phyloP scores from a whole-genome alignment of 306 rosid species.

The Castanospermum australe region DNA sequence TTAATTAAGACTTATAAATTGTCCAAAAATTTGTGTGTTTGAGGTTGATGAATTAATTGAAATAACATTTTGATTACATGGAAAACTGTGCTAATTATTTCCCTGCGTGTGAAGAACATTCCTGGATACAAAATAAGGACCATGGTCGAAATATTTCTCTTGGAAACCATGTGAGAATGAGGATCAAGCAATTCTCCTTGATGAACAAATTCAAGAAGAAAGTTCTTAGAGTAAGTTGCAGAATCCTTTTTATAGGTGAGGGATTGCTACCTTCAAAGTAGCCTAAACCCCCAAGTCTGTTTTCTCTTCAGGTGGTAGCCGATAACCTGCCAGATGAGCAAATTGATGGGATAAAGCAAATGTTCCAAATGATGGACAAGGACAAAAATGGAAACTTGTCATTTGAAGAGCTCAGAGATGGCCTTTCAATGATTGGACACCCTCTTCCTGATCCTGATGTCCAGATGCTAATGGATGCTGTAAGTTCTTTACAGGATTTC shows the following conservation, averaged over 20 bases:
- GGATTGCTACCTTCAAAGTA: background rate
- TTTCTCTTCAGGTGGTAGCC: constrained; percentile 72
- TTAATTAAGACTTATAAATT: background rate
- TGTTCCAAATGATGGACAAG: constrained; percentile 82
- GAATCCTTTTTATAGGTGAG: background rate
- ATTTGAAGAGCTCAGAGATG: constrained; percentile 85
- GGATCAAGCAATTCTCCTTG: constrained; percentile 88
- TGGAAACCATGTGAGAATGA: constrained; percentile 76
- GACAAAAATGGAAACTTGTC: constrained; percentile 77
- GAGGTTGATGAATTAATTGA: background rate
- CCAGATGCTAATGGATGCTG: constrained; percentile 78
- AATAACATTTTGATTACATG: background rate
- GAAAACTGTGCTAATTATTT: constrained; percentile 25
- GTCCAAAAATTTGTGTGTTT: background rate
- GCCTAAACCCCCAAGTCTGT: background rate
- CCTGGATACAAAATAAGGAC: constrained; percentile 75
- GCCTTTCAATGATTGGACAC: constrained; percentile 70
- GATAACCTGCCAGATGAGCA: constrained; percentile 80
- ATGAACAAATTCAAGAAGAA: constrained; percentile 94
- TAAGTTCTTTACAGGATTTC: constrained; percentile 39
- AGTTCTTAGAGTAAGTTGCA: constrained; percentile 79
- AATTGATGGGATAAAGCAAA: constrained; percentile 56
- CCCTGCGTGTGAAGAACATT: constrained; percentile 53
- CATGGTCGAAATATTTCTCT: constrained; percentile 57
- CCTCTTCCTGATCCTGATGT: constrained; percentile 72